phyloP scores from a whole-genome alignment of 352 stramenopile genomes.

The Phytopythium boreale region DNA sequence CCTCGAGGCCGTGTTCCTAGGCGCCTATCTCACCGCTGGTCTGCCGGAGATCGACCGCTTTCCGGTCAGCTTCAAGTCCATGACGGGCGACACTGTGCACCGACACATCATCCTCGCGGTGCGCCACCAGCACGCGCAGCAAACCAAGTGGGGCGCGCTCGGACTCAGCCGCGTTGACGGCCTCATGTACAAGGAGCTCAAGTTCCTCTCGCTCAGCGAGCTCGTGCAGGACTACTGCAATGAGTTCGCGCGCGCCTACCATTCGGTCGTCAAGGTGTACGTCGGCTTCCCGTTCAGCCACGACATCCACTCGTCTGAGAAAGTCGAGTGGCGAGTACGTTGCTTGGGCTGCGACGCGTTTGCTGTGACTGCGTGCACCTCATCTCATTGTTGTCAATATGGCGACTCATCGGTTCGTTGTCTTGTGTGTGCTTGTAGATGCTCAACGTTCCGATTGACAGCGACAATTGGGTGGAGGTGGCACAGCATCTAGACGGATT shows the following conservation, averaged over 20 bases:
- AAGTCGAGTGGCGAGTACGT: conserved; percentile 81
- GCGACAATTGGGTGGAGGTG: conserved; percentile 42
- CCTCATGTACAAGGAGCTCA: conserved; percentile 86
- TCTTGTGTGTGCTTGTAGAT: conserved; percentile 25
- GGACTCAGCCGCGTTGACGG: conserved; percentile 79
- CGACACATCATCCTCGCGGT: conserved; percentile 83
- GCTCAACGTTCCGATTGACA: conserved; percentile 58
- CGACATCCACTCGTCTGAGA: conserved; percentile 85
- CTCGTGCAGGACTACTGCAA: conserved; percentile 68
- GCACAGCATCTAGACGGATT: conserved; percentile 67
- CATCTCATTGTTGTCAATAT: neutral
- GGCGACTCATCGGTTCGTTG: neutral
- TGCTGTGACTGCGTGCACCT: neutral
- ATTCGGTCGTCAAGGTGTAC: conserved; percentile 76
- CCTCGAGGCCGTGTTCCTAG: conserved; percentile 86
- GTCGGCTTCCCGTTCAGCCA: conserved; percentile 83
- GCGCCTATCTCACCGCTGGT: conserved; percentile 71
- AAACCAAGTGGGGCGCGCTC: conserved; percentile 79
- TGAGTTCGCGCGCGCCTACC: conserved; percentile 60
- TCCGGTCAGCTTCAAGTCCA: conserved; percentile 85
- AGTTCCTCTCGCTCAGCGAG: conserved; percentile 73
- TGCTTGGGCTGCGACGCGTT: neutral
- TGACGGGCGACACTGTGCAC: conserved; percentile 52
- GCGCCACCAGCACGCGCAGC: conserved; percentile 37
- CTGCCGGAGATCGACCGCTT: conserved; percentile 71